phyloP scores from a whole-genome alignment of 139 green algal species.

The Nannochloris sp. region DNA sequence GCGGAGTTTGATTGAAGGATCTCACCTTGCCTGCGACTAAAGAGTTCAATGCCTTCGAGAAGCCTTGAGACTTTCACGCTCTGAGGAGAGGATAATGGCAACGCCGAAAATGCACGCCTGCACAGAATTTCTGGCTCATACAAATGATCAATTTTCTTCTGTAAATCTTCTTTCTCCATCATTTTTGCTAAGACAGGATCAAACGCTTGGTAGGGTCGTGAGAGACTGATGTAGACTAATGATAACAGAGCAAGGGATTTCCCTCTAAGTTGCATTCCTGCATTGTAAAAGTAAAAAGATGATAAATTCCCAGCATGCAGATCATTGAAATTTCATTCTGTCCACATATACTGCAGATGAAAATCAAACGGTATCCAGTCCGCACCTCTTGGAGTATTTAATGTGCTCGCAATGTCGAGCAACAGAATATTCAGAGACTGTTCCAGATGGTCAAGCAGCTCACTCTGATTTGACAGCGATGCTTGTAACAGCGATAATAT shows the following conservation, averaged over 20 bases:
- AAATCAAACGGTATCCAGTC: too few species aligned
- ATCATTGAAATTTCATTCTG: too few species aligned
- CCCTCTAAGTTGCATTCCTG: neutral
- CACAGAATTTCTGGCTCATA: neutral
- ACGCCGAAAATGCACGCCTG: neutral
- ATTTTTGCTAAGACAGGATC: slow-evolving; percentile 8
- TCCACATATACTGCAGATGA: too few species aligned
- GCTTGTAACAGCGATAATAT: too few species aligned
- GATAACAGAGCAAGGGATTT: neutral
- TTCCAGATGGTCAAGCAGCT: too few species aligned
- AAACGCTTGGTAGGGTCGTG: neutral
- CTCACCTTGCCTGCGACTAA: neutral
- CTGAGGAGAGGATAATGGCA: neutral
- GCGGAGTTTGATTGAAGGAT: neutral
- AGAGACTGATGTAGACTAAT: neutral
- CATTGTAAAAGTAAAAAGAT: neutral
- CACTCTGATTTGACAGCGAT: too few species aligned
- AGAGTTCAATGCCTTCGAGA: neutral
- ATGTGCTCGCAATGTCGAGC: too few species aligned
- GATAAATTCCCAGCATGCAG: too few species aligned
- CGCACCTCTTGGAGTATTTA: too few species aligned
- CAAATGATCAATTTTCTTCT: neutral
- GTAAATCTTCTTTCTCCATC: slow-evolving; percentile 7
- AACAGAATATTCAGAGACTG: too few species aligned
- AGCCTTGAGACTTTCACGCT: neutral